Evolutionary conservation across 257 asterid species (phyloP).

Genomic region (Solanum rostratum): DNA sequence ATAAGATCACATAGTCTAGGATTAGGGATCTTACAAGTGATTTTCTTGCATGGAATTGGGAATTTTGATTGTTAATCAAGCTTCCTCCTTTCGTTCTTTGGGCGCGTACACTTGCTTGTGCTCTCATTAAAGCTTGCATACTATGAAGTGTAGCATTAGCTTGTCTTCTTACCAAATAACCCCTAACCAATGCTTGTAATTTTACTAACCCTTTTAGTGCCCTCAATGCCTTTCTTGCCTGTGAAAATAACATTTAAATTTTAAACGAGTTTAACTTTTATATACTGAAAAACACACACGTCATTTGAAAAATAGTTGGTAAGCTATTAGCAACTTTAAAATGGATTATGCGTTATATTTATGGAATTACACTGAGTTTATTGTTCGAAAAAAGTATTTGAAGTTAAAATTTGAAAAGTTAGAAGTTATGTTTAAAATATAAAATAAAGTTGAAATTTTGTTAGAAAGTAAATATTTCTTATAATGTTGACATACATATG

Average conservation of each 20-base stretch:
- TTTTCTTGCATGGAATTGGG: slow-evolving; percentile 22
- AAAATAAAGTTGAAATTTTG: background rate
- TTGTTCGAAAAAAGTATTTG: background rate
- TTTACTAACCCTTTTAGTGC: slow-evolving; percentile 79
- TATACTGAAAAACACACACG: background rate
- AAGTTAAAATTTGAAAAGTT: background rate
- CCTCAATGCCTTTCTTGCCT: slow-evolving; percentile 86
- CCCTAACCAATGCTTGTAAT: slow-evolving; percentile 66
- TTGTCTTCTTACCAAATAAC: slow-evolving; percentile 67
- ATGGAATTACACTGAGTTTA: too few relatives aligned
- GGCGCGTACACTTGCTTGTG: slow-evolving; percentile 71
- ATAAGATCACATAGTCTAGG: background rate
- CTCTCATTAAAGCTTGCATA: slow-evolving; percentile 84
- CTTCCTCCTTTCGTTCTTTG: slow-evolving; percentile 22
- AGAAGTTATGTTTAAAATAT: background rate
- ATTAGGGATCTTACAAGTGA: slow-evolving; percentile 22
- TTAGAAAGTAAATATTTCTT: too few relatives aligned
- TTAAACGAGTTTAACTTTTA: background rate
- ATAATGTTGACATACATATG: too few relatives aligned
- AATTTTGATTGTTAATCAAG: background rate
- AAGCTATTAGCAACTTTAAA: background rate
- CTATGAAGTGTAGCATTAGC: slow-evolving; percentile 61
- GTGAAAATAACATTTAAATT: background rate
- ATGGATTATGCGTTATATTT: too few relatives aligned
- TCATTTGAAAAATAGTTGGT: background rate